Percentiles rank a stretch among this genome's conserved stretches.
phyloP scores from a whole-genome alignment of 2,329 filamentous ascomycete species.

The Orbilia brochopaga region DNA sequence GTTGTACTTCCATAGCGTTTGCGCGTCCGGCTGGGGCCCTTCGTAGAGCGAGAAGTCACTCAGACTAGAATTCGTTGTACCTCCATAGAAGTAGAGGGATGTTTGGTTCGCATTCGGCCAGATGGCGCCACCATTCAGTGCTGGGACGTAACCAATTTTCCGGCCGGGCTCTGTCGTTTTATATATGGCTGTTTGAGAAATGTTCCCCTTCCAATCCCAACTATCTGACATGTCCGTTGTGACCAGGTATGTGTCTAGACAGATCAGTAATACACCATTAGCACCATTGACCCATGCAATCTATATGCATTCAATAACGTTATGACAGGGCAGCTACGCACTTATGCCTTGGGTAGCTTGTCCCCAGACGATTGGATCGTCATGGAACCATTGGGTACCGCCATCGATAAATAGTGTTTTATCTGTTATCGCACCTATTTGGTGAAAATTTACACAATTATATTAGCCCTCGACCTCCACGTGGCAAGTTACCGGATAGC shows the following conservation, averaged over 20 bases:
- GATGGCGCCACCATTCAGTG: constrained; percentile 40
- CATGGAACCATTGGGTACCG: constrained; percentile 43
- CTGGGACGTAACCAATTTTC: constrained; percentile 36
- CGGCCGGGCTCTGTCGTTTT: constrained; percentile 41
- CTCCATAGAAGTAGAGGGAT: constrained; percentile 35
- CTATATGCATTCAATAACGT: not conserved
- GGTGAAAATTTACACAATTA: too few relatives aligned
- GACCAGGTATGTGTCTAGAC: constrained; percentile 38
- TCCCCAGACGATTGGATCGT: constrained; percentile 42
- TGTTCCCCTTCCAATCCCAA: constrained; percentile 47
- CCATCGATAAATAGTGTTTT: constrained; percentile 43
- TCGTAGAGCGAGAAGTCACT: constrained; percentile 35
- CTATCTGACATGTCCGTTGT: constrained; percentile 42
- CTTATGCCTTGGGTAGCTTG: constrained; percentile 40
- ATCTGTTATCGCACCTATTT: constrained; percentile 24
- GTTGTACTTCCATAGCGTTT: constrained; percentile 44
- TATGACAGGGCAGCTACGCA: constrained; percentile 1
- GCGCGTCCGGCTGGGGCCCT: constrained; percentile 21
- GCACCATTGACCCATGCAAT: not conserved
- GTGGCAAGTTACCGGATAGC: not conserved
- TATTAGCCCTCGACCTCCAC: not conserved
- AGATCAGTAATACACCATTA: not conserved
- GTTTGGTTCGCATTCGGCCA: constrained; percentile 40
- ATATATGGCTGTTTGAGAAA: constrained; percentile 35
- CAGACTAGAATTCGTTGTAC: constrained; percentile 41